phyloP scores from a whole-genome alignment of 208 protist genomes.

The Acanthamoeba lenticulata region DNA sequence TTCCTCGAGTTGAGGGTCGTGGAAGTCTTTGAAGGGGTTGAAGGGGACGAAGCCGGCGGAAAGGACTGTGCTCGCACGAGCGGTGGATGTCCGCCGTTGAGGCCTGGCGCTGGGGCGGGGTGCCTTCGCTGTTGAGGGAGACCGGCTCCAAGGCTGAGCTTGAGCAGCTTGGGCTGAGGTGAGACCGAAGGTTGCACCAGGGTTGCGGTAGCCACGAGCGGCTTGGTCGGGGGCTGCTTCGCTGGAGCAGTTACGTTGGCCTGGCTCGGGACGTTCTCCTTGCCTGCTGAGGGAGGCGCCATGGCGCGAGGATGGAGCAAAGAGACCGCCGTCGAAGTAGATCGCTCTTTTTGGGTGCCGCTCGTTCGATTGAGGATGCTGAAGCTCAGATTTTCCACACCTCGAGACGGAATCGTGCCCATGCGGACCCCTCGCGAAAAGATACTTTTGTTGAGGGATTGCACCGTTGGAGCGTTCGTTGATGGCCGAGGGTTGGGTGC shows the following conservation, averaged over 20 bases:
- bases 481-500: not conserved
- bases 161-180: not conserved
- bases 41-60: not conserved
- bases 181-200: too few relatives aligned
- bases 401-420: not conserved
- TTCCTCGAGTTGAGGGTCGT: not conserved
- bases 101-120: not conserved
- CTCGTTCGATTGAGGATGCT: not conserved
- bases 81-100: not conserved
- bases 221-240: too few relatives aligned
- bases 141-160: not conserved
- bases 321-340: not conserved
- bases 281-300: not conserved
- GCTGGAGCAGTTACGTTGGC: not conserved
- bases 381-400: not conserved
- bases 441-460: not conserved
- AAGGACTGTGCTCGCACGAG: not conserved
- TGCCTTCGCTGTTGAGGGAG: not conserved
- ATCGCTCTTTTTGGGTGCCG: not conserved
- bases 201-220: too few relatives aligned
- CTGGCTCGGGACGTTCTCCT: slow-evolving; percentile 40
- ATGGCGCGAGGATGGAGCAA: not conserved
- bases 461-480: not conserved
- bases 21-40: not conserved
- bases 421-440: not conserved